Conservation (phyloP, 257 asterid species). For the Mitragyna speciosa region DNA sequence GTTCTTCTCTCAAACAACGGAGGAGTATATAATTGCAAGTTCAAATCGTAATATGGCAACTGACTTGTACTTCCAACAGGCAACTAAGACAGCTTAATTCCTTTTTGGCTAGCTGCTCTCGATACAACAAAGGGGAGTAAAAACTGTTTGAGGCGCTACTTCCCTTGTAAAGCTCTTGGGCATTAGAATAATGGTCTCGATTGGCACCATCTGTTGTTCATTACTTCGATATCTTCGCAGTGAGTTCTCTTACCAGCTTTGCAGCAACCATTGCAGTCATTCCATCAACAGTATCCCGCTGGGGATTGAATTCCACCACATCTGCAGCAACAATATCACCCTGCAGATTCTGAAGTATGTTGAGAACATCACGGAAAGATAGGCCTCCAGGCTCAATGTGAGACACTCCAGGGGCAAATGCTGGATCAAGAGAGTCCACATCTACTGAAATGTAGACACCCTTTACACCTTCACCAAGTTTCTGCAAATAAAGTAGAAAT, state of each 20-base stretch:
- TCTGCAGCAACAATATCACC: conserved; percentile 94
- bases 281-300: conserved; percentile 95
- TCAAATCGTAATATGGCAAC: neutral
- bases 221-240: conserved; percentile 91
- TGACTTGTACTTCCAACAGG: neutral
- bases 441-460: conserved; percentile 94
- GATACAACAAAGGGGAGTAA: neutral
- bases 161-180: neutral
- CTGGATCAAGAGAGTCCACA: conserved; percentile 92
- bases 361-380: conserved; percentile 89
- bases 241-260: conserved; percentile 80
- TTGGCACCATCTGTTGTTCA: neutral
- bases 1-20: neutral
- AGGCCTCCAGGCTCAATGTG: conserved; percentile 99
- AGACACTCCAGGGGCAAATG: conserved; percentile 98
- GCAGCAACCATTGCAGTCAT: conserved; percentile 99
- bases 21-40: neutral
- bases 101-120: neutral
- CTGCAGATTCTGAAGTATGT: conserved; percentile 91
- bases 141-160: neutral
- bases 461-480: conserved; percentile 95
- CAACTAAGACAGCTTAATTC: too few species aligned
- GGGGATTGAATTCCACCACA: conserved; percentile 96
- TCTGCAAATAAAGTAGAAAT: conserved; percentile 42
- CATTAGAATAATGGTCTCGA: neutral